A percentile compares a stretch with the other conserved stretches of the same genome.
Conservation (phyloP, 768 basidiomycete species). For the Kondoa subrosea region DNA sequence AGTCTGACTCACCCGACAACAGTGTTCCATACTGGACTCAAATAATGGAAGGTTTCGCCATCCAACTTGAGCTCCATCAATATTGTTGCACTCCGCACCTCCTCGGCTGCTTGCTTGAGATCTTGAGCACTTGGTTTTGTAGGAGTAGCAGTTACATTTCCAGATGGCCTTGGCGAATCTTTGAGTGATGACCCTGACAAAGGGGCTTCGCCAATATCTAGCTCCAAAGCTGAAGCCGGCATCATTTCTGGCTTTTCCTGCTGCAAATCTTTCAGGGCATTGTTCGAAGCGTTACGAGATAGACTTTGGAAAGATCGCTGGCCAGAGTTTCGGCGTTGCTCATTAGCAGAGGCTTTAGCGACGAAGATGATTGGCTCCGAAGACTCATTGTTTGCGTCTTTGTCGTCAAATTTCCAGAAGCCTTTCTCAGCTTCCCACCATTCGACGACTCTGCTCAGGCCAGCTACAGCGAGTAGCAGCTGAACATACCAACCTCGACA, state of each 20-base stretch:
- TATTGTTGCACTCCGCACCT: slow-evolving; percentile 86
- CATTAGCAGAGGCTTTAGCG: slow-evolving; percentile 53
- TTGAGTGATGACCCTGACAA: neutral
- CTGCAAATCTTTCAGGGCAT: neutral
- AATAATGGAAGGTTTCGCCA: slow-evolving; percentile 85
- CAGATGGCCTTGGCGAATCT: neutral
- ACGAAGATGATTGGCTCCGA: slow-evolving; percentile 87
- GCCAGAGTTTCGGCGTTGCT: slow-evolving; percentile 43
- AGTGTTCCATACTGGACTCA: slow-evolving; percentile 86
- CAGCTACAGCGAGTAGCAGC: slow-evolving; percentile 83
- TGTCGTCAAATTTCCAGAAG: slow-evolving; percentile 88
- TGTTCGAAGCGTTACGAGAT: neutral
- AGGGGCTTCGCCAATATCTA: slow-evolving; percentile 23
- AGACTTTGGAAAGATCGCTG: slow-evolving; percentile 7
- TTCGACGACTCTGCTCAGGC: slow-evolving; percentile 86
- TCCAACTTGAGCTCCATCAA: slow-evolving; percentile 87
- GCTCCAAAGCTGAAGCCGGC: slow-evolving; percentile 23
- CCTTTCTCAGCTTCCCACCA: slow-evolving; percentile 95
- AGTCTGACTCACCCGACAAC: slow-evolving; percentile 60
- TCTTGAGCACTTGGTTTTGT: slow-evolving; percentile 47
- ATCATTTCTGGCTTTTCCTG: neutral
- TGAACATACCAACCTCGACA: slow-evolving; percentile 97
- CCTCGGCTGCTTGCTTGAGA: slow-evolving; percentile 74
- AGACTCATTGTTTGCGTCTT: slow-evolving; percentile 44
- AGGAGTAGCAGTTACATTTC: neutral